A percentile compares a stretch with the other conserved stretches of the same genome.
phyloP scores from a whole-genome alignment of 164 flowering plant species.

The Tetracentron sinense region DNA sequence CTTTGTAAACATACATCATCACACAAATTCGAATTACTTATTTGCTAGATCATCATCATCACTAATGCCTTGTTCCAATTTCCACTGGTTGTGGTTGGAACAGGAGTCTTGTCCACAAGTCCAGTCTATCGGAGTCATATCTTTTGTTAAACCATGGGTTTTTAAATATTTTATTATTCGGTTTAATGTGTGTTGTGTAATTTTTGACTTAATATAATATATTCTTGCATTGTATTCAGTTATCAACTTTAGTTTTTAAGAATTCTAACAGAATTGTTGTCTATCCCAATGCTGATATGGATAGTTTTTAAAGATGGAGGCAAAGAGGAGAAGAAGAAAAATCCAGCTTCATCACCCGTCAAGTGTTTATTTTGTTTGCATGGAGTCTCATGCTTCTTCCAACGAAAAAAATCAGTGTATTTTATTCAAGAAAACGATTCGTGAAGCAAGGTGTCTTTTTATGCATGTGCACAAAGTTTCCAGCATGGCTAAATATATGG shows the following conservation, averaged over 20 bases:
- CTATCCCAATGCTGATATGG: constrained; percentile 8
- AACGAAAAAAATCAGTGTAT: constrained; percentile 22
- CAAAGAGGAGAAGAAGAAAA: constrained; percentile 61
- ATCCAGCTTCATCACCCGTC: constrained; percentile 46
- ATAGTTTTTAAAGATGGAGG: constrained; percentile 89
- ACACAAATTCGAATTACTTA: too few species aligned
- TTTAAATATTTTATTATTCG: too few species aligned
- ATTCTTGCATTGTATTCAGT: too few species aligned
- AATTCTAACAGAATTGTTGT: neutral
- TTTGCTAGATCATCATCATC: too few species aligned
- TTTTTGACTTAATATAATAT: too few species aligned
- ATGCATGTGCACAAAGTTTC: constrained; percentile 70
- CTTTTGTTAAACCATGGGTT: neutral
- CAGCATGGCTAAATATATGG: constrained; percentile 60
- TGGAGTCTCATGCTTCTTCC: constrained; percentile 33
- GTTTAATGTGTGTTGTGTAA: too few species aligned
- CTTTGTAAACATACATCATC: too few species aligned
- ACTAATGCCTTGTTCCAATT: too few species aligned
- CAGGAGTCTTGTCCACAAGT: too few species aligned
- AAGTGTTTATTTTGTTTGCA: constrained; percentile 67
- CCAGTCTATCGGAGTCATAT: too few species aligned
- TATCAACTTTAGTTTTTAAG: neutral
- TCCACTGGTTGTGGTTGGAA: too few species aligned
- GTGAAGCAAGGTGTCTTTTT: constrained; percentile 57
- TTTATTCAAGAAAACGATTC: constrained; percentile 33